Evolutionary conservation across 73 alveolate species (phyloP).

Genomic region (Tetrahymena borealis): DNA sequence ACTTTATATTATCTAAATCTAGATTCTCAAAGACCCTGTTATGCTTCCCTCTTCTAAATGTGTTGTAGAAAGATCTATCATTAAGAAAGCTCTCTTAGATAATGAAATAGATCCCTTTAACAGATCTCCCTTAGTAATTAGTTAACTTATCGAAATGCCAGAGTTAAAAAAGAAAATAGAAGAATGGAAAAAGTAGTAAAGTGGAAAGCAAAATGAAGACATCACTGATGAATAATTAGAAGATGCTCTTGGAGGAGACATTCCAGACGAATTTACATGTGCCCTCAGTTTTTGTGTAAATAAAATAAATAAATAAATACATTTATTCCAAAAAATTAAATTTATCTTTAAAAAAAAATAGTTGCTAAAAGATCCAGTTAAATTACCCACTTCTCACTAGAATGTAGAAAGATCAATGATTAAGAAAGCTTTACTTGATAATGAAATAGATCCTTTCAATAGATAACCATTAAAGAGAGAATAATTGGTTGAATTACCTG

Average conservation of each 20-base stretch:
- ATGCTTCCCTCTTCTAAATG: conserved; percentile 58
- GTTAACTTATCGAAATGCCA: background rate
- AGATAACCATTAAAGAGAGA: conserved; percentile 19
- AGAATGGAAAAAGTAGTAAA: background rate
- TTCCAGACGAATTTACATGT: conserved; percentile 68
- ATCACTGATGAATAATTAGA: conserved; percentile 11
- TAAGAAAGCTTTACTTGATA: conserved; percentile 45
- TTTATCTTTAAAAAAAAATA: background rate
- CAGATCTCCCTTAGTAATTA: conserved; percentile 23
- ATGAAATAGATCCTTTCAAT: conserved; percentile 30
- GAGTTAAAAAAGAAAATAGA: conserved; percentile 11
- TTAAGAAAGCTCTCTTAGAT: conserved; percentile 48
- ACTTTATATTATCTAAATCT: conserved; percentile 36
- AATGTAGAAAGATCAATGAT: conserved; percentile 54
- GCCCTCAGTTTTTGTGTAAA: conserved; percentile 40
- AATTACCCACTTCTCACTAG: conserved; percentile 56
- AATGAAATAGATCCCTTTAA: conserved; percentile 31
- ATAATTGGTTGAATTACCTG: background rate
- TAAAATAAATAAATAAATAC: background rate
- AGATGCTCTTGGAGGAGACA: conserved; percentile 10
- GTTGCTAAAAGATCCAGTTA: conserved; percentile 62
- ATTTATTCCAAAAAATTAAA: background rate
- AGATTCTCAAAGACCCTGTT: conserved; percentile 63
- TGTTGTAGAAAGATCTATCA: conserved; percentile 53
- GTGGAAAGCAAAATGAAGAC: background rate